Evolutionary conservation across 2,329 filamentous ascomycete species (phyloP), one percentile per base, ranked within the genome.

Genomic region (Claviceps africana): DNA sequence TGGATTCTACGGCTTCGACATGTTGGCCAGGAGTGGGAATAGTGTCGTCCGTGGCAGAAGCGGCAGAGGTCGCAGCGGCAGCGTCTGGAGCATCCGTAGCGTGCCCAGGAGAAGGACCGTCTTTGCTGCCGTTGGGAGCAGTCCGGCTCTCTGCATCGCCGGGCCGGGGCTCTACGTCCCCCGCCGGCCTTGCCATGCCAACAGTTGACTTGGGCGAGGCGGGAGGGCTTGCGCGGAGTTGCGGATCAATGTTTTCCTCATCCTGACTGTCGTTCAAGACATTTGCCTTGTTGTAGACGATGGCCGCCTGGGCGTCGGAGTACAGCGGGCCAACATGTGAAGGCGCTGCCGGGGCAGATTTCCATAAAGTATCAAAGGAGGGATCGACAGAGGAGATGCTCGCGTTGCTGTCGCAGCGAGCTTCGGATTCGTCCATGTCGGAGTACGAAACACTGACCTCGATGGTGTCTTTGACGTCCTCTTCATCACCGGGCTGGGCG

Each of bases 381-480:
- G 60, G 58, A 31, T 57, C 56, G 37, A 63, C 56, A 7, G 65
- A 65, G 45, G 64, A 66, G 54, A 56, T 54, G 53, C 62, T 61
- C 48, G 63, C 63, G 48, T 55, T 57, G 48, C 57, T 57, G 46
- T 55, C 52, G 11, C 57, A 59, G 43, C 55, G 58, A 21, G 58
- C 50, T 31, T 66, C 65, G 25, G 62, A 63, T 43, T 64, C 63
- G 44, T 64, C 63, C 49, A 60, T 53, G 48, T 67, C 66, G 30
- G 65, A 64, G 43, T 61, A 63, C 33, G 62, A 64, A 42, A 73
- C 72, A 47, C 75, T 74, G 48, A 79, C 77, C 58, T 79, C 73
- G 54, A 80, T 80, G 15, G 76, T 79, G 59, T 80, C 77, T 60
- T 77, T 72, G 30, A 79, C 73, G 44, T 77, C 72, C 30, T 72